Evolutionary conservation across 2,329 filamentous ascomycete genomes (phyloP), one percentile per base, ranked within the genome.

Genomic region (Epichloe coenophiala): DNA sequence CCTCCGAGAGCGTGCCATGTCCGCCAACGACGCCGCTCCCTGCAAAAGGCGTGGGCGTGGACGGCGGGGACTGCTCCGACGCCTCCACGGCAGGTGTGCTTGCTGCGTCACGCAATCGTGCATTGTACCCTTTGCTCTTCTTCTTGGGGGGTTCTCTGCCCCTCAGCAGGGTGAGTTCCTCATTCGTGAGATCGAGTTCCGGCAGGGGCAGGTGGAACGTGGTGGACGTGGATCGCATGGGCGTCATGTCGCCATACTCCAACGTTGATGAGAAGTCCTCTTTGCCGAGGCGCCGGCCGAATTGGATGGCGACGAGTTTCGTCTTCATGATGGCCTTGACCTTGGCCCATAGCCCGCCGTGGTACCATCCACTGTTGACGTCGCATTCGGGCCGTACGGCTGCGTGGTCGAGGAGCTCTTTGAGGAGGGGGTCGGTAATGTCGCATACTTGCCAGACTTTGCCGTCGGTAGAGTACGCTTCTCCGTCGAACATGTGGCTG

Each of bases 381-480:
- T 86, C 81, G 65, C 80, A 86, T 9, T 71, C 68, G 0, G 70
- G 61, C 4, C 81, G 75, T 21, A 85, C 67, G 5, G 80, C 73
- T 0, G 81, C 72, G 0, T 79, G 77, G 19, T 81, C 75, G 39
- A 95, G 73, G 3, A 96, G 69, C 11, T 72, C 65, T 1, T 72
- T 70, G 1, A 97, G 72, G 1, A 90, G 62, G 0, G 88, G 86
- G 59, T 97, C 91, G 0, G 80, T 84, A 50, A 97, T 84, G 64
- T 98, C 93, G 68, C 89, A 95, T 27, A 94, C 78, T 71, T 97
- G 93, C 85, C 89, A 98, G 47, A 93, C 83, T 60, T 93, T 93
- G 39, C 89, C 89, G 60, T 95, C 89, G 1, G 79, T 77, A 15
- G 80, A 80, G 50, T 91, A 80, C 2, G 76, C 77, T 53, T 81